Conservation (phyloP, 1,284 basidiomycete species). For the Sparassis latifolia region DNA sequence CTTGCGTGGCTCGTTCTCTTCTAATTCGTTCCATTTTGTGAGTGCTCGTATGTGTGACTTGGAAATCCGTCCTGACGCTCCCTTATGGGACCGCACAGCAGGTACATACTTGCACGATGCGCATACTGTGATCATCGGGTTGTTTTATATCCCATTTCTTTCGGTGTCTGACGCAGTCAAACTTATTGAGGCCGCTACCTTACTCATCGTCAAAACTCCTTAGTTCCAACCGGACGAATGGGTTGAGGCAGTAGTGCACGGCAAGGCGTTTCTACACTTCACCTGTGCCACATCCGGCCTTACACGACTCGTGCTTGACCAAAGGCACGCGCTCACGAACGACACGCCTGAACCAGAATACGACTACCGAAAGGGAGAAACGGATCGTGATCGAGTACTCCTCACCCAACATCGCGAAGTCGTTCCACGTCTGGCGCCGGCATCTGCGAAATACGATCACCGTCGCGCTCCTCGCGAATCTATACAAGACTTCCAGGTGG, state of each 20-base stretch:
- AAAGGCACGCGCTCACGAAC: slow-evolving; percentile 75
- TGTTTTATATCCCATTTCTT: too few species aligned
- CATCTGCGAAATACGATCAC: slow-evolving; percentile 97
- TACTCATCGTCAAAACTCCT: background rate
- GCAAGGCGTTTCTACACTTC: slow-evolving; percentile 84
- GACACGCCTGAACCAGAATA: slow-evolving; percentile 54
- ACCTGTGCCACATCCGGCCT: slow-evolving; percentile 68
- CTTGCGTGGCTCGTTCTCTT: too few species aligned
- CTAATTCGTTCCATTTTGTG: too few species aligned
- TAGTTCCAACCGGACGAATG: slow-evolving; percentile 67
- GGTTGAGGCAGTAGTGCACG: slow-evolving; percentile 60
- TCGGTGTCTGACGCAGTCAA: too few species aligned
- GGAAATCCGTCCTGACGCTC: too few species aligned
- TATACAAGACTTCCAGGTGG: slow-evolving; percentile 94
- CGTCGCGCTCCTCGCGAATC: slow-evolving; percentile 87
- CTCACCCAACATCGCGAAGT: slow-evolving; percentile 97
- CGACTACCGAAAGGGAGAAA: slow-evolving; percentile 75
- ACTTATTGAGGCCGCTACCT: background rate
- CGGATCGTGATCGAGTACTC: slow-evolving; percentile 86
- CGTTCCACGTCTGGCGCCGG: slow-evolving; percentile 84
- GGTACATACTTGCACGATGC: too few species aligned
- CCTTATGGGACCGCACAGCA: too few species aligned
- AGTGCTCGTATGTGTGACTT: too few species aligned
- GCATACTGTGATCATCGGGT: too few species aligned
- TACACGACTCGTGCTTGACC: slow-evolving; percentile 70